These are phyloP conservation scores for Hemerocallis citrina DNA, from an alignment of 106 monocot species.

Conservation along the genomic window DNA sequence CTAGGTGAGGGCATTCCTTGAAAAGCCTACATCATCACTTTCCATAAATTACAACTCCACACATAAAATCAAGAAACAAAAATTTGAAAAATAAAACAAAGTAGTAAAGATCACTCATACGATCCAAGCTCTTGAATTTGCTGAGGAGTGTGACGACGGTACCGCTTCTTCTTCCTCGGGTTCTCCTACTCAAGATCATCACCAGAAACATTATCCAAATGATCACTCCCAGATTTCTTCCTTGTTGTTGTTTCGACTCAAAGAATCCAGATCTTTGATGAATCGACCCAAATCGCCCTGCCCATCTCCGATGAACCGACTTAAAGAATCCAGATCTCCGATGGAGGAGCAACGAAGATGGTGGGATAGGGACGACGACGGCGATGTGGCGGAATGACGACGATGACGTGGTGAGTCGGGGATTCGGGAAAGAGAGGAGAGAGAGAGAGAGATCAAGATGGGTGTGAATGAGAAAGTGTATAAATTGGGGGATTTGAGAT, in stretches of 20 bases:
- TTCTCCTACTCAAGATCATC: slow-evolving; percentile 61
- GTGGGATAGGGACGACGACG: no score
- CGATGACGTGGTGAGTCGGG: no score
- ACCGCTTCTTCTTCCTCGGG: slow-evolving; percentile 69
- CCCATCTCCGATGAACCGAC: no score
- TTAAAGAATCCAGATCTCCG: no score
- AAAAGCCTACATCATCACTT: slow-evolving; percentile 53
- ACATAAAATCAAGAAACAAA: background rate
- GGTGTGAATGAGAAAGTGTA: no score
- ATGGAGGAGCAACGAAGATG: no score
- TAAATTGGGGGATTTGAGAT: no score
- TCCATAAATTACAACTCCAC: background rate
- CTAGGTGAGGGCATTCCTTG: slow-evolving; percentile 95
- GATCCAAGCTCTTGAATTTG: slow-evolving; percentile 93
- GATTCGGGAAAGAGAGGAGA: no score
- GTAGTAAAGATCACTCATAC: slow-evolving; percentile 18
- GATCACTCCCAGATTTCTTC: slow-evolving; percentile 42
- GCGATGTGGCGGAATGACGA: no score
- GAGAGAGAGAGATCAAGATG: no score
- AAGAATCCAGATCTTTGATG: slow-evolving; percentile 3
- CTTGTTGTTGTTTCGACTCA: background rate
- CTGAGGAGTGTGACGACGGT: slow-evolving; percentile 85
- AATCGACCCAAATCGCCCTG: slow-evolving; percentile 1
- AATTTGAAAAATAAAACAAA: background rate
- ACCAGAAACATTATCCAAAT: slow-evolving; percentile 51